Evolutionary conservation across 1,284 basidiomycete species (phyloP), one percentile per base, ranked within the genome.

Genomic region (Pseudozyma pruni): DNA sequence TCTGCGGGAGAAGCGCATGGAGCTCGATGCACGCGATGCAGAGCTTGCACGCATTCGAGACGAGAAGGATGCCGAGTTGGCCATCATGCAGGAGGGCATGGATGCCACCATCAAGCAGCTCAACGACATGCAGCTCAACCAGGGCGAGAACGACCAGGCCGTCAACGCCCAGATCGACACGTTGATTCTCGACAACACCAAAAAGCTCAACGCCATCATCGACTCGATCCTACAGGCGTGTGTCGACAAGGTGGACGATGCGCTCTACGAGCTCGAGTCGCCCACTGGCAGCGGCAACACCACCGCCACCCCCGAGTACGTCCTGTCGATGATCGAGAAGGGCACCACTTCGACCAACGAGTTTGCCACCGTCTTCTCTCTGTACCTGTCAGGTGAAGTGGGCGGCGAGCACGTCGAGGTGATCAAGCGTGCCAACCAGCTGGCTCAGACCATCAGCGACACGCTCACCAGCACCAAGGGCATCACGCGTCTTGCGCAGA

Each of bases 131-230:
- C 91, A 94, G 76, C 88, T 93, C 89, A 90, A 87, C 68, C 90
- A 93, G 86, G 91, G 90, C 59, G 86, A 93, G 39, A 89, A 89
- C 23, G 92, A 93, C 74, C 90, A 92, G 72, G 92, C 94, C 0
- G 92, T 93, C 63, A 93, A 94, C 80, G 91, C 93, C 13, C 93
- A 98, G 83, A 94, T 99, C 77, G 95, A 98, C 83, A 96, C 90
- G 1, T 87, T 99, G 74, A 96, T 98, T 72, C 86, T 99, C 61
- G 96, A 99, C 83, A 93, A 97, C 82, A 88, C 93, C 81, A 98
- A 97, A 86, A 96, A 98, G 85, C 87, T 99, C 77, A 98, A 98
- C 84, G 89, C 93, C 75, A 96, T 99, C 83, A 98, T 99, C 80
- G 93, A 99, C 84, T 98, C 96, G 4, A 98, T 98, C 81, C 86